These are phyloP conservation scores for Botrytis byssoidea DNA, from an alignment of 2,329 filamentous ascomycete species.

Conservation along the genomic window DNA sequence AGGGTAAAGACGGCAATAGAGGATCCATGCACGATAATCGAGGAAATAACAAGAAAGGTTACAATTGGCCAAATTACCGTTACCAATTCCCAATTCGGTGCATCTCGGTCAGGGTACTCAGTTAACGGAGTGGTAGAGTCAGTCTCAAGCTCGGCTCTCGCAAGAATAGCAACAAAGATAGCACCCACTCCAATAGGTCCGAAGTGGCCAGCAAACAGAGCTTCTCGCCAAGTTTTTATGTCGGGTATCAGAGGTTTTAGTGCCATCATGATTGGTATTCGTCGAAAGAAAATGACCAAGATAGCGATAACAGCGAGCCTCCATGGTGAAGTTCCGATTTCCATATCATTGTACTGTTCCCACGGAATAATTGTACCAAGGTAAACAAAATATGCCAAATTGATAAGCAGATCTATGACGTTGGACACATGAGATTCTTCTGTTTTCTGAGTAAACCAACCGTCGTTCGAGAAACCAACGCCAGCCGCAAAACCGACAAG, in stretches of 20 bases:
- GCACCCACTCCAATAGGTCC: slow-evolving; percentile 96
- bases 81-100: slow-evolving; percentile 66
- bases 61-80: slow-evolving; percentile 93
- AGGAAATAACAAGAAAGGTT: slow-evolving; percentile 89
- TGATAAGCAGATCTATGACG: slow-evolving; percentile 95
- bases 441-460: slow-evolving; percentile 97
- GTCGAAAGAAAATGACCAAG: slow-evolving; percentile 90
- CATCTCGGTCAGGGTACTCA: slow-evolving; percentile 52
- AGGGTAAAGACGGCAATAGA: slow-evolving; percentile 97
- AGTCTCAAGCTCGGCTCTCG: slow-evolving; percentile 84
- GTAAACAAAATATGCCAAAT: slow-evolving; percentile 97
- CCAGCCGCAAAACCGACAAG: slow-evolving; percentile 92
- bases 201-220: slow-evolving; percentile 94
- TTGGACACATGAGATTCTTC: slow-evolving; percentile 99
- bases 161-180: slow-evolving; percentile 91
- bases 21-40: slow-evolving; percentile 95
- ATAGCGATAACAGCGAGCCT: slow-evolving; percentile 89
- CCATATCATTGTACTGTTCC: slow-evolving; percentile 78
- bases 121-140: slow-evolving; percentile 69
- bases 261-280: slow-evolving; percentile 89
- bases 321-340: slow-evolving; percentile 79
- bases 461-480: slow-evolving; percentile 98
- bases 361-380: slow-evolving; percentile 97
- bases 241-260: slow-evolving; percentile 94
- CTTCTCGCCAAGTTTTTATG: slow-evolving; percentile 97